Evolutionary conservation across 331 rosid species (phyloP), one percentile per base, ranked within the genome.

Genomic region (Quercus phellos): DNA sequence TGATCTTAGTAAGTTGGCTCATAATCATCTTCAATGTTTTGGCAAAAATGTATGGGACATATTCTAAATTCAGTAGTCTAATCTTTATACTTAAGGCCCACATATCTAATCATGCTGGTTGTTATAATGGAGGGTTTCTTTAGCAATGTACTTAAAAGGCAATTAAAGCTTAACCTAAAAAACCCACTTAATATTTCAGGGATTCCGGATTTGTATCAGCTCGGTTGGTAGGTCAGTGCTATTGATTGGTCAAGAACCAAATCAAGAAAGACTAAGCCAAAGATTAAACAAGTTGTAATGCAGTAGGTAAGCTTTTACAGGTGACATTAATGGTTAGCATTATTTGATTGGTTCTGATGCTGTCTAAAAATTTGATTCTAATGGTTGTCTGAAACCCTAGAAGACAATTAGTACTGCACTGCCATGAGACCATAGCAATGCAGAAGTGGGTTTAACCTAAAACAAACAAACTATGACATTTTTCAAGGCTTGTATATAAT

Each of bases 51-150:
- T 30, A 14, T 21, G 10, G 11, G 60, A 38, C 13, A 55, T 43
- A 63, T 34, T 55, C 61, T 8, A 70, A 71, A 70, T 59, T 13
- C 6, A 69, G 17, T 53, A 35, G 72, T 78, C 77, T 78, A 78
- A 78, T 78, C 82, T 56, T 58, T 43, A 74, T 59, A 22, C 68
- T 35, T 61, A 87, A 82, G 97, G 96, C 89, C 97, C 97, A 90
- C 96, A 85, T 24, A 87, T 89, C 92, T 84, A 92, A 92, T 94
- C 98, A 66, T 92, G 93, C 77, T 90, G 94, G 96, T 88, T 85
- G 94, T 92, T 92, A 86, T 81, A 88, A 86, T 81, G 92, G 90
- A 86, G 77, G 85, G 61, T 77, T 79, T 71, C 82, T 87, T 88
- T 90, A 80, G 77, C 81, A 77, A 74, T 86, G 84, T 74, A 64